Evolutionary conservation across 257 asterid species (phyloP).

Genomic region (Perilla frutescens): DNA sequence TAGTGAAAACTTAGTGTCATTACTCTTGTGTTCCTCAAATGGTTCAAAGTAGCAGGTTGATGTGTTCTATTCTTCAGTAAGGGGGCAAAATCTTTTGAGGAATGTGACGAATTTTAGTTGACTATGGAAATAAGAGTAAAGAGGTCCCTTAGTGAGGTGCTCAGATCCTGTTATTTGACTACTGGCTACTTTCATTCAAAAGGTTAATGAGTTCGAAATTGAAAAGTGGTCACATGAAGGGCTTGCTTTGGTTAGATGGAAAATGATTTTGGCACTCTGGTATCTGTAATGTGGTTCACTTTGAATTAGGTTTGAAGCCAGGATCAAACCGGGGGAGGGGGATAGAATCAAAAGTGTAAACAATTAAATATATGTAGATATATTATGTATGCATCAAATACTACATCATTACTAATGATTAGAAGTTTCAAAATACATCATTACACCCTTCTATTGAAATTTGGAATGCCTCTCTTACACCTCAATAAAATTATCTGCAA

Average conservation of each 20-base stretch:
- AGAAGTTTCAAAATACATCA: too few species aligned
- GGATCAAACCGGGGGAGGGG: neutral
- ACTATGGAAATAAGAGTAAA: neutral
- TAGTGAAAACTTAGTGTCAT: neutral
- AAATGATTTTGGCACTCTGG: neutral
- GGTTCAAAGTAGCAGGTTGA: neutral
- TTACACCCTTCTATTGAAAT: too few species aligned
- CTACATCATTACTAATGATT: neutral
- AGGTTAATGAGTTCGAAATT: neutral
- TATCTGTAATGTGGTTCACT: too few species aligned
- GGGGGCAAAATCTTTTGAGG: neutral
- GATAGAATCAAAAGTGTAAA: neutral
- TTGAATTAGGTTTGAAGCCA: neutral
- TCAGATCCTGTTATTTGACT: neutral
- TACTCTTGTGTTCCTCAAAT: neutral
- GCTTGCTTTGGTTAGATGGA: neutral
- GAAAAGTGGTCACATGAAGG: neutral
- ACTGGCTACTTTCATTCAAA: neutral
- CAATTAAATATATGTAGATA: too few species aligned
- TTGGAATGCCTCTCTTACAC: too few species aligned
- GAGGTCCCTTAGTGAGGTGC: neutral
- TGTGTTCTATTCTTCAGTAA: conserved; percentile 2
- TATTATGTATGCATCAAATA: neutral
- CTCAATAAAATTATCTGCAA: too few species aligned
- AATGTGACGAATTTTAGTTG: neutral